Conservation (phyloP, 1,139 yeast species). For the Yamadazyma sp. region DNA sequence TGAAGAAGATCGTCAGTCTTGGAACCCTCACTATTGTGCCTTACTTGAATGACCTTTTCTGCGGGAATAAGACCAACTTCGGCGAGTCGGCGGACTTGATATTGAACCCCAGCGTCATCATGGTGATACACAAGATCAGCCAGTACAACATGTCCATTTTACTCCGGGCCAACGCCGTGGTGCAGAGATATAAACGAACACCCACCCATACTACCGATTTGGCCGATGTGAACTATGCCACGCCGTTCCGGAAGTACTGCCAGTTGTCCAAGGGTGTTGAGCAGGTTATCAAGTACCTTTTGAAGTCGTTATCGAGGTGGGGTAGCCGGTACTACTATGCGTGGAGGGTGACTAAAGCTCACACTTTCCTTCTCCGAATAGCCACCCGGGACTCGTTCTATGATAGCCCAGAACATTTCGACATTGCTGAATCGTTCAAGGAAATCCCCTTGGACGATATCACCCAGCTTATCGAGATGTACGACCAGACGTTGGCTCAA, state of each 20-base stretch:
- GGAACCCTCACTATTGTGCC: constrained; percentile 30
- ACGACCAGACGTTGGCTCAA: constrained; percentile 7
- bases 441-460: constrained; percentile 10
- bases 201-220: constrained; percentile 21
- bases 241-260: constrained; percentile 21
- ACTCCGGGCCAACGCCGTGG: constrained; percentile 21
- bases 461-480: constrained; percentile 12
- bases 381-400: constrained; percentile 25
- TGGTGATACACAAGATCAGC: constrained; percentile 29
- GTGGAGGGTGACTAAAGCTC: constrained; percentile 43
- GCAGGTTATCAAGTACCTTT: constrained; percentile 20
- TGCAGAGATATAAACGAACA: constrained; percentile 21
- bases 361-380: constrained; percentile 26
- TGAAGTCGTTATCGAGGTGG: constrained; percentile 27
- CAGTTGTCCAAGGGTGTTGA: constrained; percentile 21
- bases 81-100: constrained; percentile 38
- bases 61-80: constrained; percentile 29
- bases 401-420: constrained; percentile 8
- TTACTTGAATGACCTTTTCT: constrained; percentile 26
- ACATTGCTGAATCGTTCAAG: constrained; percentile 3
- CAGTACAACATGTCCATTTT: constrained; percentile 28
- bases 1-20: constrained; percentile 27
- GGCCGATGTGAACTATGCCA: constrained; percentile 16
- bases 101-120: constrained; percentile 33
- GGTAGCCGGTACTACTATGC: constrained; percentile 45